Base-by-base conservation (phyloP, 495 filamentous ascomycete genomes). In the Hamigera avellanea region DNA sequence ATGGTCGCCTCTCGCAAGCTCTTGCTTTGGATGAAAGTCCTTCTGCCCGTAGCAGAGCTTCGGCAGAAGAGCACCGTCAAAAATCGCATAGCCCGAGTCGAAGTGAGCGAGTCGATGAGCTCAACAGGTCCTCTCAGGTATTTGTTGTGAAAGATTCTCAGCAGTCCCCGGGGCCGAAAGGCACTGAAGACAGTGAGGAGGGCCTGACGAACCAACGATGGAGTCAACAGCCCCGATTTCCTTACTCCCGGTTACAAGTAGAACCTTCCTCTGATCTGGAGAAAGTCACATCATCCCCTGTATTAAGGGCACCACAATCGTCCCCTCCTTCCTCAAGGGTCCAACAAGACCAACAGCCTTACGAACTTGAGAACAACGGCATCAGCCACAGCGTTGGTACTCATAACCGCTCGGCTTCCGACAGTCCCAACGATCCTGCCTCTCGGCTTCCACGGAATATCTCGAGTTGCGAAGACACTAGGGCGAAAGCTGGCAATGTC, bases 131-230 rank as follows among this genome's bases (percentile, higher is more conserved):
- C 13, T 61, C 62, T 13, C 66, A 66, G 36, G 33, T 49, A 16
- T 45, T 57, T 7, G 50, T 64, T 31, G 59, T 73, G 12, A 63
- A 57, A 38, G 66, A 73, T 39, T 73, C 69, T 15, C 69, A 73
- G 40, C 52, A 54, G 32, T 66, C 67, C 18, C 61, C 62, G n/a
- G 40, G 42, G 4, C 39, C 25, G 12, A 36, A 30, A 15, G 34
- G 6, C 40, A 41, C 41, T 41, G 1, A 39, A 19, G 8, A 39
- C 13, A 18, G 44, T 21, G 28, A 39, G n/a, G 42, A 33, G 10
- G 28, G 29, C 12, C 8, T 23, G 18, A 12, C 13, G 33, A 25
- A 3, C 10, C 2, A 16, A 13, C 6, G 6, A 12, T 16, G 10
- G 6, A 16, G 12, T 19, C 2, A 35, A 6, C 36, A 37, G 0